phyloP scores from a whole-genome alignment of 768 basidiomycete genomes.

The Boletellus emodensis region DNA sequence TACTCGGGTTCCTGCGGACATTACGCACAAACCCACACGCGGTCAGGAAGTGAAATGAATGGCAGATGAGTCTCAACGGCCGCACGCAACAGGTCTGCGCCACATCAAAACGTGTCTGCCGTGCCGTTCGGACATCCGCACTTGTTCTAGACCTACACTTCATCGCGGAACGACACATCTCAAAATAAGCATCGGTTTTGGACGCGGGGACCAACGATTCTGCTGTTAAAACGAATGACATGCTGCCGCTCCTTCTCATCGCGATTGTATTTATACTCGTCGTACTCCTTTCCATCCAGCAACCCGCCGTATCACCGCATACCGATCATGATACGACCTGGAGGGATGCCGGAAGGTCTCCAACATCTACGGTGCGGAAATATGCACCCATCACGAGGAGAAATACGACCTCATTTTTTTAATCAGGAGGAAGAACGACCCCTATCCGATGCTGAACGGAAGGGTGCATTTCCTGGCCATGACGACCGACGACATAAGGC shows the following conservation, averaged over 20 bases:
- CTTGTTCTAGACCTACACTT: no score
- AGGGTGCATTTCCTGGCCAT: not conserved
- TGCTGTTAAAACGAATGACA: not conserved
- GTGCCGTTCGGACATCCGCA: no score
- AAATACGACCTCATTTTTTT: not conserved
- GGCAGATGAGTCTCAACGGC: no score
- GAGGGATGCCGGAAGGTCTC: not conserved
- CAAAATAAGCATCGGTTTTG: no score
- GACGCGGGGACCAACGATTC: no score
- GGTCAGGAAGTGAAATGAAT: no score
- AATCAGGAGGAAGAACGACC: conserved; percentile 1
- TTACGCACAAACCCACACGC: no score
- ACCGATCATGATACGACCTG: not conserved
- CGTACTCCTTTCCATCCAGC: not conserved
- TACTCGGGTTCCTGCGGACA: no score
- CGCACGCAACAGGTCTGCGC: no score
- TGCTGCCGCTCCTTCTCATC: not conserved
- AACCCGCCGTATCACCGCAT: not conserved
- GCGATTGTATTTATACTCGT: not conserved
- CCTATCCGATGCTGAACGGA: not conserved
- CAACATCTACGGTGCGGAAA: not conserved
- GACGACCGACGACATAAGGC: not conserved
- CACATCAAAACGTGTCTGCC: no score
- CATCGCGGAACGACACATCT: no score
- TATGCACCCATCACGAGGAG: no score